These are phyloP conservation scores for Pseudocercospora crystallina DNA, from an alignment of 2,329 filamentous ascomycete genomes.

Conservation along the genomic window DNA sequence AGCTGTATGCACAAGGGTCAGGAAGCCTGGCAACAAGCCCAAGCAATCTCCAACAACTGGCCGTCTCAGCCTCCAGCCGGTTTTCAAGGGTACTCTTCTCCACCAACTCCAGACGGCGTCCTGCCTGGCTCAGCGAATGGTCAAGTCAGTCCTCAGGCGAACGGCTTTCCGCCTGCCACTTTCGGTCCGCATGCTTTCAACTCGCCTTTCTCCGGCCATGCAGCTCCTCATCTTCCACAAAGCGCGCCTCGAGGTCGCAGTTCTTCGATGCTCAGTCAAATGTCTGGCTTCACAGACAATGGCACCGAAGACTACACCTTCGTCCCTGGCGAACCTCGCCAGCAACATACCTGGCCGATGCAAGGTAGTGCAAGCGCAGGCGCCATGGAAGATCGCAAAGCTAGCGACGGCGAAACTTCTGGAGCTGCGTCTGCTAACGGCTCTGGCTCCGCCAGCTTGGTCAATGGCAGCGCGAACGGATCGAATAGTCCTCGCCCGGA, in stretches of 20 bases:
- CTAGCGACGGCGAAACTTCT: constrained; percentile 25
- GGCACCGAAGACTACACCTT: constrained; percentile 30
- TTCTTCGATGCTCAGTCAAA: constrained; percentile 53
- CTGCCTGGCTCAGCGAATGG: constrained; percentile 51
- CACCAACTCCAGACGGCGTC: constrained; percentile 60
- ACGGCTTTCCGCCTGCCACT: constrained; percentile 20
- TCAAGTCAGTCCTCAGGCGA: constrained; percentile 21
- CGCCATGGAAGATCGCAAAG: constrained; percentile 23
- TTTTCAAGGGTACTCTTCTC: constrained; percentile 37
- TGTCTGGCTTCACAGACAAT: constrained; percentile 52
- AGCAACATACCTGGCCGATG: constrained; percentile 28
- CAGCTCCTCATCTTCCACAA: constrained; percentile 11
- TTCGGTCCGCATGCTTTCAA: constrained; percentile 24
- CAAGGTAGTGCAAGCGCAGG: constrained; percentile 16
- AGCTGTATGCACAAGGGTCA: constrained; percentile 42
- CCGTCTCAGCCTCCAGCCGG: constrained; percentile 23
- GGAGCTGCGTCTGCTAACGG: constrained; percentile 15
- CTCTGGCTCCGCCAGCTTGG: constrained; percentile 22
- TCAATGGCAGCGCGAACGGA: constrained; percentile 30
- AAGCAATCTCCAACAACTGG: constrained; percentile 29
- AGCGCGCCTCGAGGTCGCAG: constrained; percentile 45
- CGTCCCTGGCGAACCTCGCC: constrained; percentile 15
- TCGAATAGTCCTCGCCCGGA: constrained; percentile 37
- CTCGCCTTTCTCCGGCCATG: constrained; percentile 26
- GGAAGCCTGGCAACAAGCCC: constrained; percentile 40